Evolutionary conservation across 495 filamentous ascomycete genomes (phyloP), one percentile per base, ranked within the genome.

Genomic region (Pyrenula aspistea): DNA sequence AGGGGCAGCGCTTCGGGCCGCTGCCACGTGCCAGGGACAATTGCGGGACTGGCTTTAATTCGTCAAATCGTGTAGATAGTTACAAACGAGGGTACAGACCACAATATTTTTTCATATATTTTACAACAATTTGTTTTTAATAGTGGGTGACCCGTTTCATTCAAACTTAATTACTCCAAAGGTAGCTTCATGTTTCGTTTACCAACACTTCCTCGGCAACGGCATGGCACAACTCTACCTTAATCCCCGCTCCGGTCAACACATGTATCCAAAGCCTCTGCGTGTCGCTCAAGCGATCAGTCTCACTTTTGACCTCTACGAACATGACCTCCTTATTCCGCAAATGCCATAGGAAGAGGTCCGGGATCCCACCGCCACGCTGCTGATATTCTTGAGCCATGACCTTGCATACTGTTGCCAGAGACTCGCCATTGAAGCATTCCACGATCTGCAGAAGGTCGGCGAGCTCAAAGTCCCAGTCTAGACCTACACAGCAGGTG

Each of bases 231-330:
- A 97, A 68, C 68, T 95, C 90, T 24, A 97, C 91, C 61, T 73
- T 77, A 12, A 98, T 78, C 1, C 92, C 91, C 2, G 91, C 90
- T 1, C 84, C 83, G 2, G 81, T 83, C 53, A 98, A 72, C 1
- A 96, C 89, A 76, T 96, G 88, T 62, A 96, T 96, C 93, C 93
- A 98, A 47, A 98, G 74, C 60, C 93, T 77, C 71, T 98, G 93
- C 31, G 91, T 94, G 77, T 98, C 93, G 70, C 92, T 96, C 65
- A 98, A 74, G 25, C 90, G 82, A 76, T 98, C 93, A 73, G 96
- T 96, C 71, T 90, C 89, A 58, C 85, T 90, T 77, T 95, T 95
- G 53, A 96, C 91, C 70, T 96, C 91, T 2, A 81, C 78, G 71
- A 96, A 95, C 80, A 91, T 81, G 51, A 90, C 83, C 67, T 85